phyloP scores from a whole-genome alignment of 192 early-diverging fungal species.

The Entomortierella lignicola region DNA sequence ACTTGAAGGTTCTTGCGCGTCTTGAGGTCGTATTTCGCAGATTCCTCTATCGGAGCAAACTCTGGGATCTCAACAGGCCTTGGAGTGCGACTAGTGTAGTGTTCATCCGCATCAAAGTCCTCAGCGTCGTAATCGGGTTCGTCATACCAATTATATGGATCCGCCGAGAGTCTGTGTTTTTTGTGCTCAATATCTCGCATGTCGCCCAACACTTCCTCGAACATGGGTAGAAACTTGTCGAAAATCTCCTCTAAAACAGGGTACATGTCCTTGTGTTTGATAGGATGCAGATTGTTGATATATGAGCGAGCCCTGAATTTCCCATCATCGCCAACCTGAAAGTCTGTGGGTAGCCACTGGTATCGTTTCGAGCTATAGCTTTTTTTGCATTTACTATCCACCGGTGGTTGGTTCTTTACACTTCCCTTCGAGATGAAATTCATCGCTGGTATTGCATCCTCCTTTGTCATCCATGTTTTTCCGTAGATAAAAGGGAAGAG shows the following conservation, averaged over 20 bases:
- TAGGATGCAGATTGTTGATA: constrained; percentile 82
- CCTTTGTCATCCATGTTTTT: constrained; percentile 1
- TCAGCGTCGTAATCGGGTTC: constrained; percentile 12
- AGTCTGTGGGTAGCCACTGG: constrained; percentile 79
- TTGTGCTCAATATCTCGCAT: constrained; percentile 7
- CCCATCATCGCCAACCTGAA: constrained; percentile 63
- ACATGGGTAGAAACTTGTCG: constrained; percentile 69
- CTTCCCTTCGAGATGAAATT: not conserved
- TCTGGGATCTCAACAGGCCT: constrained; percentile 18
- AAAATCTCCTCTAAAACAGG: constrained; percentile 62
- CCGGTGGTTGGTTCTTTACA: not conserved
- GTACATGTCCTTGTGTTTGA: constrained; percentile 62
- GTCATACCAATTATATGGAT: constrained; percentile 24
- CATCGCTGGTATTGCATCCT: constrained; percentile 7
- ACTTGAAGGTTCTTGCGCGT: constrained; percentile 53
- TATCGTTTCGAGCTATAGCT: constrained; percentile 35
- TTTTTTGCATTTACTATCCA: too few relatives aligned
- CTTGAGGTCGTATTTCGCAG: constrained; percentile 25
- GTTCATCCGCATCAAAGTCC: constrained; percentile 26
- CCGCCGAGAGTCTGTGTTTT: not conserved
- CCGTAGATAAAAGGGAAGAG: constrained; percentile 58
- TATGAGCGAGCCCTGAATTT: constrained; percentile 64
- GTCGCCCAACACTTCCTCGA: constrained; percentile 62
- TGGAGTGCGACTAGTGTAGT: constrained; percentile 35
- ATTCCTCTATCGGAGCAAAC: constrained; percentile 22